Percentiles rank a stretch among this genome's conserved stretches.
Evolutionary conservation across 176 grass and related monocot genomes (phyloP).

Genomic region (Ensete glaucum): DNA sequence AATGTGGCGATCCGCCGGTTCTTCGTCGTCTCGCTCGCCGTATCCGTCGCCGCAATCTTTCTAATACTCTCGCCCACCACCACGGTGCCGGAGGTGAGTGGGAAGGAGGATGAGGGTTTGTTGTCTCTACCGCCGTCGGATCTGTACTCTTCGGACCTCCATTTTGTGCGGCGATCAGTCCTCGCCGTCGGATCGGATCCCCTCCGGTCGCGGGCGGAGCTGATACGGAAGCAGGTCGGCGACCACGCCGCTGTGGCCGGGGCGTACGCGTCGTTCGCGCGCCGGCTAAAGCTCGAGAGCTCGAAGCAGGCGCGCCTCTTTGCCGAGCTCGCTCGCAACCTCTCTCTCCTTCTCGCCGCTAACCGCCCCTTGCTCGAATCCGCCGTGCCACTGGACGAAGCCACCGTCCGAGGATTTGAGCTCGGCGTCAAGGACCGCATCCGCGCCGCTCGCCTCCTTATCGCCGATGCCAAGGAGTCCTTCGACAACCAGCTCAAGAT

Average conservation of each 20-base stretch:
- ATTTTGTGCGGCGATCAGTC: not conserved
- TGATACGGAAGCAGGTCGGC: conserved; percentile 69
- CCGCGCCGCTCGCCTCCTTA: conserved; percentile 62
- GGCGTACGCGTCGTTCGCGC: conserved; percentile 46
- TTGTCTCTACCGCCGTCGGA: conserved; percentile 3
- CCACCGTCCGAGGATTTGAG: conserved; percentile 35
- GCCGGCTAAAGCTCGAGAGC: conserved; percentile 58
- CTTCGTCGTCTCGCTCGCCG: not conserved
- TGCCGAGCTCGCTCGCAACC: conserved; percentile 68
- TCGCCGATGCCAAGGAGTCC: conserved; percentile 64
- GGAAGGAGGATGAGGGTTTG: not conserved
- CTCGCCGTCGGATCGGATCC: conserved; percentile 33
- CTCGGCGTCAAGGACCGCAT: conserved; percentile 72
- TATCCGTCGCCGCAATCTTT: not conserved
- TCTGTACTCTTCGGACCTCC: conserved; percentile 32
- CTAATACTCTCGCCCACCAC: not conserved
- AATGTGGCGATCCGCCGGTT: not conserved
- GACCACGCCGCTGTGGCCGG: conserved; percentile 43
- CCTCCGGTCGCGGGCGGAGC: conserved; percentile 34
- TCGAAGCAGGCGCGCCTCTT: conserved; percentile 68
- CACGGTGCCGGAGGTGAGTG: not conserved
- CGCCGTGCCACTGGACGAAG: conserved; percentile 4
- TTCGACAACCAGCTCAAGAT: conserved; percentile 99
- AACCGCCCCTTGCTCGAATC: not conserved
- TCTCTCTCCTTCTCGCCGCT: conserved; percentile 49